phyloP scores from a whole-genome alignment of 108 stramenopile genomes.

The Cyclotella choctawhatcheeana region DNA sequence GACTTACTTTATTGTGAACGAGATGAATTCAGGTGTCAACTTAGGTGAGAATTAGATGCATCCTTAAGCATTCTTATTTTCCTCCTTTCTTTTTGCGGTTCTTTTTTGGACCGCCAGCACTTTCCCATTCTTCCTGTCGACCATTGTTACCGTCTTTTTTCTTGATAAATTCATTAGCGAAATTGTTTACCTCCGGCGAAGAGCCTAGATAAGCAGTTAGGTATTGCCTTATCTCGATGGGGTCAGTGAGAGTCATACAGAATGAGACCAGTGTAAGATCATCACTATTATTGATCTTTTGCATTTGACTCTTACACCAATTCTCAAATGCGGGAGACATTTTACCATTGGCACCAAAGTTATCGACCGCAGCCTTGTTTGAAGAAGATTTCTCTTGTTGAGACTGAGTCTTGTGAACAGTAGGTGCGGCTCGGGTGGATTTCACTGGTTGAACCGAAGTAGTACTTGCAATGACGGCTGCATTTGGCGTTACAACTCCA shows the following conservation, averaged over 20 bases:
- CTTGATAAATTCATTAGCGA: slow-evolving; percentile 95
- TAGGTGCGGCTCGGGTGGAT: slow-evolving; percentile 32
- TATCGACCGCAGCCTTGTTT: slow-evolving; percentile 52
- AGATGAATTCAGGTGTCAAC: slow-evolving; percentile 17
- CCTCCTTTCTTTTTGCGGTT: slow-evolving; percentile 76
- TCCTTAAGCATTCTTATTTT: slow-evolving; percentile 22
- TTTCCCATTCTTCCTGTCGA: slow-evolving; percentile 83
- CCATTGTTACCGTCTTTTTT: slow-evolving; percentile 79
- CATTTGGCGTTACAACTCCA: slow-evolving; percentile 37
- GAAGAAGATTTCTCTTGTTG: slow-evolving; percentile 21
- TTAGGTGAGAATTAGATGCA: slow-evolving; percentile 7
- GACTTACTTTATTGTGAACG: slow-evolving; percentile 14
- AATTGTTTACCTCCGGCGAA: slow-evolving; percentile 90
- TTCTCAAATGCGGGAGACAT: slow-evolving; percentile 86
- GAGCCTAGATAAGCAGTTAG: slow-evolving; percentile 93
- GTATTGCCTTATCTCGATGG: slow-evolving; percentile 92
- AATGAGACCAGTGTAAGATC: slow-evolving; percentile 93
- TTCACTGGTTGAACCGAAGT: slow-evolving; percentile 26
- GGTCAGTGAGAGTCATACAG: slow-evolving; percentile 93
- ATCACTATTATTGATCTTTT: slow-evolving; percentile 89
- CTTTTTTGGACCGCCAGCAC: slow-evolving; percentile 65
- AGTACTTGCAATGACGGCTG: slow-evolving; percentile 52
- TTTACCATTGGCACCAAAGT: slow-evolving; percentile 75
- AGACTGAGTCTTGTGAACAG: slow-evolving; percentile 22
- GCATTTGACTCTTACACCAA: slow-evolving; percentile 93